A percentile compares a stretch with the other conserved stretches of the same genome.
These are phyloP conservation scores for Fusarium fujikuroi DNA, from an alignment of 2,329 filamentous ascomycete genomes.

Conservation along the genomic window DNA sequence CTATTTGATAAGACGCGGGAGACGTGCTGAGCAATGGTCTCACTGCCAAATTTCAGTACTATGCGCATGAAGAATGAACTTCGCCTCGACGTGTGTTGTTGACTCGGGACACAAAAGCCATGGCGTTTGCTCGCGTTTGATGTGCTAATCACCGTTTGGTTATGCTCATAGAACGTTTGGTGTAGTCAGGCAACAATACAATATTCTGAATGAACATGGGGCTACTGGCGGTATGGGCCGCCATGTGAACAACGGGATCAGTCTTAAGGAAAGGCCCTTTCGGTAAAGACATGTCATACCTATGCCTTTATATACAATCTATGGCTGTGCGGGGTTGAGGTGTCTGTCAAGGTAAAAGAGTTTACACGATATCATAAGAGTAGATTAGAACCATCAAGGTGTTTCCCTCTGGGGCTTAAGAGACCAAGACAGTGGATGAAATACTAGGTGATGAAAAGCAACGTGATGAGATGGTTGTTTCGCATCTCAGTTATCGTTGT, in stretches of 20 bases:
- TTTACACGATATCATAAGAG: slow-evolving; percentile 1
- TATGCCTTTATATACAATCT: slow-evolving; percentile 23
- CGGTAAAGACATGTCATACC: not conserved
- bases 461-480: not conserved
- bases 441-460: not conserved
- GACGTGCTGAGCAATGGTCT: not conserved
- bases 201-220: not conserved
- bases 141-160: not conserved
- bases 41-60: not conserved
- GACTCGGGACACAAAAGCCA: not conserved
- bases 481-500: not conserved
- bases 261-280: not conserved
- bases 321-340: slow-evolving; percentile 13
- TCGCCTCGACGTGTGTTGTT: not conserved
- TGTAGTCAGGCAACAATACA: not conserved
- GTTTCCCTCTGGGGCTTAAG: not conserved
- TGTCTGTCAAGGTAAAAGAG: not conserved
- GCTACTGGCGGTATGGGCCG: not conserved
- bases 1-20: not conserved
- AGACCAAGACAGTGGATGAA: not conserved
- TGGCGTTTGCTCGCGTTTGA: not conserved
- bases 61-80: not conserved
- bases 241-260: not conserved
- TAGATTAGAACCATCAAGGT: slow-evolving; percentile 29
- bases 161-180: not conserved